phyloP scores from a whole-genome alignment of 2,329 filamentous ascomycete genomes.

The Pseudocercospora vitis region DNA sequence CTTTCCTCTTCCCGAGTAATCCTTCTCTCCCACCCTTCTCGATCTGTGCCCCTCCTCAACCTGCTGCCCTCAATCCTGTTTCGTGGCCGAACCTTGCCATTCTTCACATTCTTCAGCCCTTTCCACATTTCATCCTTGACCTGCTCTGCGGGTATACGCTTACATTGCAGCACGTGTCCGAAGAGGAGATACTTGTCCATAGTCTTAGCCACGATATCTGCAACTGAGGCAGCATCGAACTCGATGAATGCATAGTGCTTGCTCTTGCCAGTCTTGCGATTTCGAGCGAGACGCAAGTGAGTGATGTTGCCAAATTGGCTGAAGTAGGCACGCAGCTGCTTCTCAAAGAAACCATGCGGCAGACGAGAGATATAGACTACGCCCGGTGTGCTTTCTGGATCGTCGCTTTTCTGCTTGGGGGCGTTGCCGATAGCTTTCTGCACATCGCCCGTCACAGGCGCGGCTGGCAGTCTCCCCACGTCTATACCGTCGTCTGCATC shows the following conservation, averaged over 20 bases:
- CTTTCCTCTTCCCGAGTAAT: constrained; percentile 71
- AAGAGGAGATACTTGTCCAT: constrained; percentile 99
- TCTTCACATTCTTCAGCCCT: constrained; percentile 57
- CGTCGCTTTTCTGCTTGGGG: constrained; percentile 40
- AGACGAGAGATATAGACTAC: constrained; percentile 88
- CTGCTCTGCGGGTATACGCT: constrained; percentile 71
- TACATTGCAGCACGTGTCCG: constrained; percentile 88
- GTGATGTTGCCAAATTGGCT: constrained; percentile 85
- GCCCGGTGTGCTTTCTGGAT: constrained; percentile 61
- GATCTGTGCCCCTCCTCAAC: constrained; percentile 70
- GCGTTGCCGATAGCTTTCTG: constrained; percentile 42
- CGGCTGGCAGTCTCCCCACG: constrained; percentile 39
- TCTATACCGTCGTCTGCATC: constrained; percentile 41
- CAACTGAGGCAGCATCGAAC: constrained; percentile 74
- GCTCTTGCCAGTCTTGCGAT: constrained; percentile 84
- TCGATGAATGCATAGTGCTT: constrained; percentile 97
- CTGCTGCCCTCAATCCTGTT: constrained; percentile 79
- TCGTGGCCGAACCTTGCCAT: constrained; percentile 79
- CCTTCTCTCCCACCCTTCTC: constrained; percentile 75
- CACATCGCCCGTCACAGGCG: constrained; percentile 35
- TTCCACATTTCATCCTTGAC: constrained; percentile 83
- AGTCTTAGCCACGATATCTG: constrained; percentile 86
- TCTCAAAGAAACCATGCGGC: constrained; percentile 95
- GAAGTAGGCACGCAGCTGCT: constrained; percentile 92
- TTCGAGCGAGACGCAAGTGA: constrained; percentile 79